Percentiles rank a stretch among this genome's conserved stretches.
Conservation (phyloP, 2,329 filamentous ascomycete genomes). For the Cyphellophora attinorum region DNA sequence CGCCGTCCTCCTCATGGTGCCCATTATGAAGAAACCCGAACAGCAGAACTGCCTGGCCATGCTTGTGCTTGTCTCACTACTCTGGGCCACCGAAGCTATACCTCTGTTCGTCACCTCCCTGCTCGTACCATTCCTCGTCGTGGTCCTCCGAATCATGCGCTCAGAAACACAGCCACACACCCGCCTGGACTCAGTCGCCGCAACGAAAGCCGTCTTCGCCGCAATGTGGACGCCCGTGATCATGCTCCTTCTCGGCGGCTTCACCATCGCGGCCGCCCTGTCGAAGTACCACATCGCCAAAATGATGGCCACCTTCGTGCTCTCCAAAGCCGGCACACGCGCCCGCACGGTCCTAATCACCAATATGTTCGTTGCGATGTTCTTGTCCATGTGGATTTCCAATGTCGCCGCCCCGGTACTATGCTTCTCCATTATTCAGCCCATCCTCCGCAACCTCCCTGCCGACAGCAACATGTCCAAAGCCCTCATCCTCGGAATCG, state of each 20-base stretch:
- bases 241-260: slow-evolving; percentile 92
- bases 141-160: slow-evolving; percentile 75
- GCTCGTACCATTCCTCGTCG: slow-evolving; percentile 84
- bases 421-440: slow-evolving; percentile 96
- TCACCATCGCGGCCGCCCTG: slow-evolving; percentile 87
- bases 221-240: slow-evolving; percentile 99
- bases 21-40: slow-evolving; percentile 76
- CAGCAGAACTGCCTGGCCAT: slow-evolving; percentile 95
- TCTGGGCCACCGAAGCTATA: slow-evolving; percentile 97
- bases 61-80: slow-evolving; percentile 81
- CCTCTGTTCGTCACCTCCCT: slow-evolving; percentile 94
- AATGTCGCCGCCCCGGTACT: slow-evolving; percentile 95
- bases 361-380: slow-evolving; percentile 97
- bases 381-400: slow-evolving; percentile 98
- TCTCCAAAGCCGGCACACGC: slow-evolving; percentile 90
- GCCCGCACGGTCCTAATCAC: slow-evolving; percentile 85
- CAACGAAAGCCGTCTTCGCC: slow-evolving; percentile 75
- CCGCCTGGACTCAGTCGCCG: slow-evolving; percentile 68
- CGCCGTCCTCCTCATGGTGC: slow-evolving; percentile 60
- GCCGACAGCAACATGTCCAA: slow-evolving; percentile 89
- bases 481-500: slow-evolving; percentile 89
- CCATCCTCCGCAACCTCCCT: slow-evolving; percentile 86
- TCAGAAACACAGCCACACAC: slow-evolving; percentile 60
- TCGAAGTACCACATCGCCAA: slow-evolving; percentile 98
- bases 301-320: slow-evolving; percentile 87